Evolutionary conservation across 148 eudicot genomes (phyloP).

Genomic region (Rhododendron ovatum): DNA sequence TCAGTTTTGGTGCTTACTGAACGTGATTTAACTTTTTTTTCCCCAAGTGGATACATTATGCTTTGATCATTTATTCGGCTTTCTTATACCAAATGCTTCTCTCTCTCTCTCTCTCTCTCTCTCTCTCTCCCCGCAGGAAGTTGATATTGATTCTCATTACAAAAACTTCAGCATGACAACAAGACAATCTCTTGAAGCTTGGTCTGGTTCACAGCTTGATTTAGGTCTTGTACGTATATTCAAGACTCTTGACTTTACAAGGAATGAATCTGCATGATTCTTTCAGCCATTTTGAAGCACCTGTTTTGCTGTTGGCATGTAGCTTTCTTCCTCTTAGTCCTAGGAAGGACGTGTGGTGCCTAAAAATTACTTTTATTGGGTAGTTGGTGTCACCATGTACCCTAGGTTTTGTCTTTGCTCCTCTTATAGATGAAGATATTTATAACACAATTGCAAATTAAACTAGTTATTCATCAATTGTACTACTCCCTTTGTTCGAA

Average conservation of each 20-base stretch:
- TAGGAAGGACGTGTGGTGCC: neutral
- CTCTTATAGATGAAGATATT: neutral
- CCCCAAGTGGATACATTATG: neutral
- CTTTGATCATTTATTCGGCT: neutral
- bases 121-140: slow-evolving; percentile 41
- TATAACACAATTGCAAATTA: neutral
- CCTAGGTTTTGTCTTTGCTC: neutral
- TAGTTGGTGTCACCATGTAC: neutral
- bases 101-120: neutral
- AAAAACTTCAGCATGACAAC: slow-evolving; percentile 58
- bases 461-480: neutral
- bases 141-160: slow-evolving; percentile 65
- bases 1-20: neutral
- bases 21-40: slow-evolving; percentile 5
- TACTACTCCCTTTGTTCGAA: neutral
- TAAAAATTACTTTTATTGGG: neutral
- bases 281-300: slow-evolving; percentile 2
- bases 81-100: neutral
- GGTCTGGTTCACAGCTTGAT: slow-evolving; percentile 79
- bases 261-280: neutral
- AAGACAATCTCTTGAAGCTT: slow-evolving; percentile 85
- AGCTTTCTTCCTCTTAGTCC: neutral
- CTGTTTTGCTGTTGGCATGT: neutral
- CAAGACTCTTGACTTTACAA: neutral
- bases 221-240: slow-evolving; percentile 79